phyloP scores from a whole-genome alignment of 2,329 filamentous ascomycete species.

The Talaromyces sp. region DNA sequence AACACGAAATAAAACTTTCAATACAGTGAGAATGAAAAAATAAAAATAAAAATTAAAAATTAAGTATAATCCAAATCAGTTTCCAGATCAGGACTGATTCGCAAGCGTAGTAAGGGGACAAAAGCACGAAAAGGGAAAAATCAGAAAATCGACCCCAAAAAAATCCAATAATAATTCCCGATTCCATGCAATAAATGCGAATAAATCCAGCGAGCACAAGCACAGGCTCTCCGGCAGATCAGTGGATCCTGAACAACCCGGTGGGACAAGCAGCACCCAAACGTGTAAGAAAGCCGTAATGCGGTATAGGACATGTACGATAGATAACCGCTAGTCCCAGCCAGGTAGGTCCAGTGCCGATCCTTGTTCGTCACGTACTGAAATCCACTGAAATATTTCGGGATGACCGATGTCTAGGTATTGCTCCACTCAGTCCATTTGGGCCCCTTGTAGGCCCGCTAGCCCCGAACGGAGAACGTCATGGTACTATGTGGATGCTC shows the following conservation, averaged over 20 bases:
- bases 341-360: background rate
- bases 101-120: background rate
- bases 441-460: background rate
- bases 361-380: background rate
- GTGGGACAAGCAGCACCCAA: slow-evolving; percentile 1
- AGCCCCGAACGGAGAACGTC: background rate
- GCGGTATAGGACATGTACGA: background rate
- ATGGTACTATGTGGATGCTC: slow-evolving; percentile 4
- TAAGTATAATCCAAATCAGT: background rate
- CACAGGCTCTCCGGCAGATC: slow-evolving; percentile 16
- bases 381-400: slow-evolving; percentile 9
- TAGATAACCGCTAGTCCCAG: slow-evolving; percentile 10
- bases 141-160: background rate
- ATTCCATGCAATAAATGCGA: background rate
- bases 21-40: background rate
- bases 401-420: background rate
- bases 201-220: background rate
- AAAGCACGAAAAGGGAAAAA: background rate
- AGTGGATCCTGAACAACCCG: slow-evolving; percentile 16
- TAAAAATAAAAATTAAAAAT: background rate
- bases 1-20: background rate
- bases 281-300: background rate
- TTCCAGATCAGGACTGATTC: background rate
- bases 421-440: background rate
- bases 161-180: background rate